These are phyloP conservation scores for Camptophora hylomeconis DNA, from an alignment of 2,329 filamentous ascomycete species.

Conservation along the genomic window DNA sequence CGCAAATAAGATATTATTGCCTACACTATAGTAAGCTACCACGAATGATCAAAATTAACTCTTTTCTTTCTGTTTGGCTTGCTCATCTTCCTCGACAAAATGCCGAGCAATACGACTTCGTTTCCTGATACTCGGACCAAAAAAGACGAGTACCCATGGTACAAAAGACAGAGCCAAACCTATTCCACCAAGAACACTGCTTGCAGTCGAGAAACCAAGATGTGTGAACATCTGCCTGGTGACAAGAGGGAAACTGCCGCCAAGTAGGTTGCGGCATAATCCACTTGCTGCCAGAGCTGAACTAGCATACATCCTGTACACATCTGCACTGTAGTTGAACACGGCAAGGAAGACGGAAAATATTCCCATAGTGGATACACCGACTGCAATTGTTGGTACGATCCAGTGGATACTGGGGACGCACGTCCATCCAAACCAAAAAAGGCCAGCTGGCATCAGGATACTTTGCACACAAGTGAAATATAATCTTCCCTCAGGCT, in stretches of 20 bases:
- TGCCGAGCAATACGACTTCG: slow-evolving; percentile 60
- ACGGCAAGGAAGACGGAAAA: slow-evolving; percentile 75
- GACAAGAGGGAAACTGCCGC: slow-evolving; percentile 67
- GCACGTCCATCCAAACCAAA: slow-evolving; percentile 62
- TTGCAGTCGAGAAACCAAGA: slow-evolving; percentile 58
- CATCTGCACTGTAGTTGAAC: slow-evolving; percentile 86
- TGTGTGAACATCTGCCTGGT: slow-evolving; percentile 59
- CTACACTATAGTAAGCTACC: too few relatives aligned
- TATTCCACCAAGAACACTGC: slow-evolving; percentile 63
- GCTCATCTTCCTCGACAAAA: slow-evolving; percentile 2
- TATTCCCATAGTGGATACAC: slow-evolving; percentile 69
- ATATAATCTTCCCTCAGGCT: slow-evolving; percentile 68
- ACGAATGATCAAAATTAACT: too few relatives aligned
- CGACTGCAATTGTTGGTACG: slow-evolving; percentile 55
- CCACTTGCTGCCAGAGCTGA: slow-evolving; percentile 77
- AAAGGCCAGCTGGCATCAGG: slow-evolving; percentile 65
- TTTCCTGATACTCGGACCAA: slow-evolving; percentile 60
- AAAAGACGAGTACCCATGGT: slow-evolving; percentile 73
- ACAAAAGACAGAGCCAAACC: slow-evolving; percentile 55
- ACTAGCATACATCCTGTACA: slow-evolving; percentile 72
- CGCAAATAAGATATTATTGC: too few relatives aligned
- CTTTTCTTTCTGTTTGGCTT: too few relatives aligned
- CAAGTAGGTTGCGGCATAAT: slow-evolving; percentile 77
- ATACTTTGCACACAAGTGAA: slow-evolving; percentile 68
- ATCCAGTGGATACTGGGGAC: slow-evolving; percentile 55